Evolutionary conservation across 768 basidiomycete genomes (phyloP), one percentile per base, ranked within the genome.

Genomic region (Saitozyma podzolica): DNA sequence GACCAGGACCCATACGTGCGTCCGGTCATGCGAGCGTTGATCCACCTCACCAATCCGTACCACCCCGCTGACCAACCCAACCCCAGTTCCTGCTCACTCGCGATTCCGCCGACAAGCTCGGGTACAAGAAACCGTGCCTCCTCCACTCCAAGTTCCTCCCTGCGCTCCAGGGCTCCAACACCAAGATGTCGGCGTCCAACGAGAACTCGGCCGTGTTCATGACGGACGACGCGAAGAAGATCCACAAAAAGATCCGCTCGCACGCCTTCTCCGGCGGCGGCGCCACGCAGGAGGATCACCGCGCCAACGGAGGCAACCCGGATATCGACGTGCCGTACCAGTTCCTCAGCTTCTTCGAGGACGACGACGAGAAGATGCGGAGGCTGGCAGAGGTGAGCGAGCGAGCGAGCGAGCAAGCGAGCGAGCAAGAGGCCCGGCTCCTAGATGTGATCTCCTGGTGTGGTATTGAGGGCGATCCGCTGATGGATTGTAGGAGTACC

Each of bases 161-260:
- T 10, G 94, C 96, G 6, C 84, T 99, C 9, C 95, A 97, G 80
- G 96, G 96, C 49, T 90, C 96, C 2, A 92, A 96, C 80, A 95
- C 92, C 42, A 99, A 99, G 82, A 99, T 99, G 96, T 96, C 93
- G 78, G 96, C 96, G 6, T 93, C 91, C 54, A 89, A 95, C 79
- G 83, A 86, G 19, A 95, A 93, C 80, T 90, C 89, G 67, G 90
- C 90, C 67, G 94, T 99, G 69, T 98, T 85, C 83, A 97, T 99
- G 95, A 91, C 84, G 40, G 96, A 99, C 78, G 91, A 89, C 62
- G 83, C 87, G 4, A 86, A 86, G 60, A 91, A 94, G 80, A 97
- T 99, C 82, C 95, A 96, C 82, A 96, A 92, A 78, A 99, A 99
- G 83, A 86, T 99, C 74, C 96, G 92, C 77, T 87, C 84, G 70